These are phyloP conservation scores for Podospora conica DNA, from an alignment of 495 filamentous ascomycete species.

Conservation along the genomic window DNA sequence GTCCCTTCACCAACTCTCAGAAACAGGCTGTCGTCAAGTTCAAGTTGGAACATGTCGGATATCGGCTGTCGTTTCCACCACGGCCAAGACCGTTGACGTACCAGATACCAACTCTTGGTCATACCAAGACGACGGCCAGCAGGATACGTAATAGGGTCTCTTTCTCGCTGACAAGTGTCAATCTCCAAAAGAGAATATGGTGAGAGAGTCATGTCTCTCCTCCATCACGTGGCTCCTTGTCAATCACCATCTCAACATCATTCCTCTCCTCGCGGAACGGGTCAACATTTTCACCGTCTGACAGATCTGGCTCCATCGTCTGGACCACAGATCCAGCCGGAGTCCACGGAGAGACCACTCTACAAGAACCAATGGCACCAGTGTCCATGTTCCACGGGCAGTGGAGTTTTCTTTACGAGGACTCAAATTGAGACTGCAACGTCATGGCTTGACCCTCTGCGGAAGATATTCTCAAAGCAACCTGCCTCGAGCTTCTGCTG, in stretches of 20 bases:
- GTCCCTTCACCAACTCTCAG: too few species aligned
- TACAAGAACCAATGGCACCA: neutral
- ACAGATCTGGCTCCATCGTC: neutral
- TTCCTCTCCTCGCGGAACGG: neutral
- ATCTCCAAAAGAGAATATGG: too few species aligned
- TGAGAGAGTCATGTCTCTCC: neutral
- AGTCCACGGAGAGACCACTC: too few species aligned
- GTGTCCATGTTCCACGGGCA: neutral
- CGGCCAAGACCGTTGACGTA: slow-evolving; percentile 39
- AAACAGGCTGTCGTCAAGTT: too few species aligned
- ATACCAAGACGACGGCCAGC: too few species aligned
- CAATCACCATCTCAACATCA: neutral
- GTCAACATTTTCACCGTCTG: neutral
- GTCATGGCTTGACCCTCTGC: neutral
- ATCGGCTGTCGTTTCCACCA: slow-evolving; percentile 49
- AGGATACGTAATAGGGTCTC: too few species aligned
- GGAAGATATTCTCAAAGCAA: too few species aligned
- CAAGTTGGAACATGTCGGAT: too few species aligned
- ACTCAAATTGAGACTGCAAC: neutral
- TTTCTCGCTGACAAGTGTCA: too few species aligned
- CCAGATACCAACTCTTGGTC: too few species aligned
- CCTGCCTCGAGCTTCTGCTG: neutral
- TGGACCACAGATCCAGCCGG: too few species aligned
- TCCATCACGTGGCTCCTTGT: neutral
- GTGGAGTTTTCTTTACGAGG: neutral